Evolutionary conservation across 2,329 filamentous ascomycete species (phyloP), one percentile per base, ranked within the genome.

Genomic region (Fusarium gaditjirri): DNA sequence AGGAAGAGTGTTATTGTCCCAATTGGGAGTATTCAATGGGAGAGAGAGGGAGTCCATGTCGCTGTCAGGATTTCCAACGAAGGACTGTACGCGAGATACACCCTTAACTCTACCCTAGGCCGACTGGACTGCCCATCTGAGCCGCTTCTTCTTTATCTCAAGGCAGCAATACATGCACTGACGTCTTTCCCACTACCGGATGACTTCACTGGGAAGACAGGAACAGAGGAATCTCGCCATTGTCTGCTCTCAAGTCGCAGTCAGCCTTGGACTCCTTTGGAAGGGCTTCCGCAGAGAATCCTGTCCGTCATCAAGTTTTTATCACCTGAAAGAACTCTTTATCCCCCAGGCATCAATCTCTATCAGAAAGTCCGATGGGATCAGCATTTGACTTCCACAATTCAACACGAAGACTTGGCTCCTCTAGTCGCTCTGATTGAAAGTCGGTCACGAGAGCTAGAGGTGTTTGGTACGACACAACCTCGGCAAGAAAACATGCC

Each of bases 101-200:
- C 79, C 1, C 85, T 92, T 46, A 85, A 92, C 50, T 75, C 83
- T 3, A 75, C 87, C 0, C 81, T 93, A 4, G 85, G 87, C 0
- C 84, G 88, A 2, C 77, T 93, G 0, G 84, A 87, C 6, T 91
- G 89, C 41, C 83, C 90, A 0, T 80, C 87, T 0, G 90, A 92
- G 49, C 87, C 88, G 0, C 76, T 76, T 0, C 78, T 90, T 1
- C 78, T 89, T 0, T 90, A 90, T 61, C 81, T 81, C 2, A 91
- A 90, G 72, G 89, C 89, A 0, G 78, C 85, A 8, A 77, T 90
- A 2, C 91, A 93, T 74, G 91, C 90, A 0, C 78, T 85, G 8
- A 93, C 91, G 0, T 90, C 90, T 0, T 88, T 86, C 36, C 73
- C 85, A 0, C 39, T 92, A 0, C 85, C 88, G 0, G 91, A 93